Conservation (phyloP, 2,329 filamentous ascomycete species). For the Colletotrichum karsti region DNA sequence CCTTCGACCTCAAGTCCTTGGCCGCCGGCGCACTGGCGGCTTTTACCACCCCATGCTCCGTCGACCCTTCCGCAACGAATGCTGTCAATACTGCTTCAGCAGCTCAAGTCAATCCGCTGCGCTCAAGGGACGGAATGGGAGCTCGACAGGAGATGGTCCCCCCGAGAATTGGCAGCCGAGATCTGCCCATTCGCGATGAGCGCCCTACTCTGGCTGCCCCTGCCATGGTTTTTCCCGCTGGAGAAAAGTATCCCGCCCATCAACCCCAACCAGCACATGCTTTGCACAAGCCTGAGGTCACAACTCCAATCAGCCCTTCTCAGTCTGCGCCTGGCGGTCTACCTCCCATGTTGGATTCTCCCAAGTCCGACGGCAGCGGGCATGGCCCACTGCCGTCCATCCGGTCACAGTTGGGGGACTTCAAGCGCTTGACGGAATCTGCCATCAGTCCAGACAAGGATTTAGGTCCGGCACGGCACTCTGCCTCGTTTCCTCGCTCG, state of each 20-base stretch:
- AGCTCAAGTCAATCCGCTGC: neutral
- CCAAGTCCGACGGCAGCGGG: conserved; percentile 42
- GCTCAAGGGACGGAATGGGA: neutral
- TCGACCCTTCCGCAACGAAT: conserved; percentile 19
- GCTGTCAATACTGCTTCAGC: conserved; percentile 30
- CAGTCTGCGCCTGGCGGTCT: conserved; percentile 36
- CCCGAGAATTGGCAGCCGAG: conserved; percentile 34
- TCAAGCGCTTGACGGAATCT: conserved; percentile 40
- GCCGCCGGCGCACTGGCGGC: conserved; percentile 41
- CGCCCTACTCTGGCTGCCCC: conserved; percentile 25
- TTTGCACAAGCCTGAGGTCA: conserved; percentile 2
- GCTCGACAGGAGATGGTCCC: neutral
- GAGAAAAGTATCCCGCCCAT: conserved; percentile 11
- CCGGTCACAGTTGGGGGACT: conserved; percentile 45
- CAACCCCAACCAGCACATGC: neutral
- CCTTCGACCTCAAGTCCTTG: conserved; percentile 39
- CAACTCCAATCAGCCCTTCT: conserved; percentile 23
- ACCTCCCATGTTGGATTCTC: conserved; percentile 46
- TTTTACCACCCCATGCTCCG: conserved; percentile 28
- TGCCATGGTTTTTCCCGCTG: conserved; percentile 12
- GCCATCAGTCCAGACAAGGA: conserved; percentile 42
- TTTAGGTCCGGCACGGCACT: conserved; percentile 33
- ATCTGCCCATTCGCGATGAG: conserved; percentile 45
- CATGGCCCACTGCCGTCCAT: conserved; percentile 48
- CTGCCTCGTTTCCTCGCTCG: conserved; percentile 41